Percentiles rank a stretch among this genome's conserved stretches.
phyloP scores from a whole-genome alignment of 768 basidiomycete species.

The Clitopilus hobsonii region DNA sequence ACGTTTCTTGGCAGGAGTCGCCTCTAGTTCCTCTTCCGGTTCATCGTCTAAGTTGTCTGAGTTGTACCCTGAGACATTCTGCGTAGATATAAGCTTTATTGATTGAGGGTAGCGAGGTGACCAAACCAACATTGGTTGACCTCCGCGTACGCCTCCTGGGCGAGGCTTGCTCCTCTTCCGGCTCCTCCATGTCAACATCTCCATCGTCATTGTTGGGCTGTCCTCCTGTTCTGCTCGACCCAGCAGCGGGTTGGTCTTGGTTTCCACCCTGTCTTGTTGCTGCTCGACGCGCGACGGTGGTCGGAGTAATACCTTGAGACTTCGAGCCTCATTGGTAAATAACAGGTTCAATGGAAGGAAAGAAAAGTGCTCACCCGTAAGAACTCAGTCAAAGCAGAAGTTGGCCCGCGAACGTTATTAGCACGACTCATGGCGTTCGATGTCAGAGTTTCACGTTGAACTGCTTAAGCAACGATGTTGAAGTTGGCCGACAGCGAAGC shows the following conservation, averaged over 20 bases:
- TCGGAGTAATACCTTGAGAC: constrained; percentile 45
- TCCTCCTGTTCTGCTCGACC: constrained; percentile 30
- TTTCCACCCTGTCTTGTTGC: constrained; percentile 12
- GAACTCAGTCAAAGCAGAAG: constrained; percentile 81
- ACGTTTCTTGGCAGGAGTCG: constrained; percentile 47
- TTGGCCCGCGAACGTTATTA: constrained; percentile 75
- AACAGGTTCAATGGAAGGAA: too few species aligned
- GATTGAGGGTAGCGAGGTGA: not conserved
- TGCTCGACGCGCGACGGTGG: constrained; percentile 37
- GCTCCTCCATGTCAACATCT: constrained; percentile 10
- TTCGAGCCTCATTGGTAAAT: too few species aligned
- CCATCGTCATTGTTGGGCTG: too few species aligned
- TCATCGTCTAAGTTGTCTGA: constrained; percentile 77
- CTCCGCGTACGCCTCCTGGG: constrained; percentile 1
- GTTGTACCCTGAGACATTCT: constrained; percentile 42
- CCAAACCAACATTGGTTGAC: constrained; percentile 5
- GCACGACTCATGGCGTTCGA: too few species aligned
- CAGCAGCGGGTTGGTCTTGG: constrained; percentile 36
- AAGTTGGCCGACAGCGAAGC: not conserved
- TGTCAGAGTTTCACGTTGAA: too few species aligned
- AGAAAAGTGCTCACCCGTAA: constrained; percentile 43
- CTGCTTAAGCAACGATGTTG: not conserved
- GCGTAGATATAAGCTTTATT: constrained; percentile 2
- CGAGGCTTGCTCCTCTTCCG: constrained; percentile 5
- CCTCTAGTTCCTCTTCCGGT: constrained; percentile 15